A percentile compares a stretch with the other conserved stretches of the same genome.
Evolutionary conservation across 495 filamentous ascomycete species (phyloP).

Genomic region (Cercophora sp.): DNA sequence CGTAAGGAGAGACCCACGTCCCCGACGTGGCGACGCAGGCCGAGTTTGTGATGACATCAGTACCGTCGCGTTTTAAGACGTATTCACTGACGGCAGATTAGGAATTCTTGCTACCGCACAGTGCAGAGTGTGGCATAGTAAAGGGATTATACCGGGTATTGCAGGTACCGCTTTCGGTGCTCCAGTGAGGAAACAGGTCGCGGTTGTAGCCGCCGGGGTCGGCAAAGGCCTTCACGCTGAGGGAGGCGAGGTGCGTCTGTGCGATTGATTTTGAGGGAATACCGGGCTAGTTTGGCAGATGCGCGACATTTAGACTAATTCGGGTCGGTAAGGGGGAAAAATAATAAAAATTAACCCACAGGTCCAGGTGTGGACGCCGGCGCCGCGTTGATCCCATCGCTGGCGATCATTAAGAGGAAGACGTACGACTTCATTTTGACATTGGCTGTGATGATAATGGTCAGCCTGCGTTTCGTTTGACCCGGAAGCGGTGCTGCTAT

Average conservation of each 20-base stretch:
- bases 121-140: no score
- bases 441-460: no score
- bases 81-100: conserved; percentile 47
- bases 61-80: conserved; percentile 67
- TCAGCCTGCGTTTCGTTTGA: no score
- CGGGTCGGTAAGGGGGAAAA: no score
- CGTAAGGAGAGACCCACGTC: conserved; percentile 62
- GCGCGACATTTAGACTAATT: no score
- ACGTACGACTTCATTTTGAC: no score
- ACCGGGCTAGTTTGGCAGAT: conserved; percentile 45
- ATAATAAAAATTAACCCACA: no score
- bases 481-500: no score
- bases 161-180: conserved; percentile 55
- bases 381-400: no score
- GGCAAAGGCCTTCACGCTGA: conserved; percentile 48
- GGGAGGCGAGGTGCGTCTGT: conserved; percentile 44
- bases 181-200: conserved; percentile 63
- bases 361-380: no score
- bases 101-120: conserved; percentile 55
- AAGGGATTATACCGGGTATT: conserved; percentile 46
- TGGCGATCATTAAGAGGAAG: no score
- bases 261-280: conserved; percentile 53
- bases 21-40: conserved; percentile 57
- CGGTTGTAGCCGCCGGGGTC: conserved; percentile 53
- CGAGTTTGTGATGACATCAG: conserved; percentile 43